Conservation (phyloP, 2,329 filamentous ascomycete genomes). For the Mariannaea elegans region DNA sequence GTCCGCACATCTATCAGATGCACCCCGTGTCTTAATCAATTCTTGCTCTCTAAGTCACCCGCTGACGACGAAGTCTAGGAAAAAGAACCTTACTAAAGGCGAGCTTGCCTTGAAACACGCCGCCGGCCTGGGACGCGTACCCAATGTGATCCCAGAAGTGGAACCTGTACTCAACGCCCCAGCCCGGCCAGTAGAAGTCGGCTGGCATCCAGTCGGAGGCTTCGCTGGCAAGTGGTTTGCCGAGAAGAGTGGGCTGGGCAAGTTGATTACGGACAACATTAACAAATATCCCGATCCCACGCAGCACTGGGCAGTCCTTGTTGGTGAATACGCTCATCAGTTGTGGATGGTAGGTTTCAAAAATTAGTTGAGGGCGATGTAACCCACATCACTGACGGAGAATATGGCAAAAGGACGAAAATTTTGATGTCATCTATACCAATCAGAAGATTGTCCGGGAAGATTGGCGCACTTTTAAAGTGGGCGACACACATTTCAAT, state of each 20-base stretch:
- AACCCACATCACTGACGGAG: neutral
- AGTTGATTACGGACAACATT: conserved; percentile 64
- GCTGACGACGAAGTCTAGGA: conserved; percentile 31
- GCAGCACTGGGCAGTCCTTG: conserved; percentile 68
- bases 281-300: conserved; percentile 66
- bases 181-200: conserved; percentile 56
- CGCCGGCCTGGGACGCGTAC: conserved; percentile 42
- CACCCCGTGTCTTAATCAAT: neutral
- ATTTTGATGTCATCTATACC: conserved; percentile 65
- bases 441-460: conserved; percentile 57
- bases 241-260: conserved; percentile 63
- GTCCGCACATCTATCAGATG: no score
- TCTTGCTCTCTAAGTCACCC: neutral
- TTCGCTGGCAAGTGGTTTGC: conserved; percentile 67
- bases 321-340: conserved; percentile 64
- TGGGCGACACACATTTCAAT: conserved; percentile 63
- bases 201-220: conserved; percentile 67
- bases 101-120: conserved; percentile 49
- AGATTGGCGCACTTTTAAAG: conserved; percentile 60
- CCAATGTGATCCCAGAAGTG: conserved; percentile 44
- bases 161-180: conserved; percentile 43
- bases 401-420: conserved; percentile 54
- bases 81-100: conserved; percentile 46
- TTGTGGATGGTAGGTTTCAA: conserved; percentile 63
- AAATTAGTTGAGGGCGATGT: neutral